Conservation (phyloP, 371 early-diverging fungal species). For the Capniomyces stellatus region DNA sequence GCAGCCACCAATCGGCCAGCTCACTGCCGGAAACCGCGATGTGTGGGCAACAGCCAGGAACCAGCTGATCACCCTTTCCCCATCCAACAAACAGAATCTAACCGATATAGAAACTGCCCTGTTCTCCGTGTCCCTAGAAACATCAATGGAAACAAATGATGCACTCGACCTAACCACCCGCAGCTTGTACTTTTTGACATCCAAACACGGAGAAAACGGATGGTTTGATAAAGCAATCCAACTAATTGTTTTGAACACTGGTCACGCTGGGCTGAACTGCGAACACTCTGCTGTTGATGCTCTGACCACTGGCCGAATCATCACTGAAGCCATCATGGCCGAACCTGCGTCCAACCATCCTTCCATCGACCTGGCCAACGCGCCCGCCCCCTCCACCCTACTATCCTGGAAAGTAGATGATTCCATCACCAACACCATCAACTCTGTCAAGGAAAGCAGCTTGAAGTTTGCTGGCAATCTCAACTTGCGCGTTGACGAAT, state of each 20-base stretch:
- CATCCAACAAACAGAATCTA: conserved; percentile 40
- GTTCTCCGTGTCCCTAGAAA: conserved; percentile 74
- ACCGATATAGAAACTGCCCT: conserved; percentile 57
- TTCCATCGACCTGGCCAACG: too few species aligned
- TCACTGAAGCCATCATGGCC: conserved; percentile 39
- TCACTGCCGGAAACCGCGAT: conserved; percentile 74
- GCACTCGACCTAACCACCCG: conserved; percentile 18
- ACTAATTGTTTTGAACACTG: conserved; percentile 65
- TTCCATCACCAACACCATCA: conserved; percentile 28
- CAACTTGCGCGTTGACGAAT: conserved; percentile 49
- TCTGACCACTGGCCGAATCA: conserved; percentile 60
- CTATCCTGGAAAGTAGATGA: conserved; percentile 42
- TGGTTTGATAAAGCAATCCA: conserved; percentile 93
- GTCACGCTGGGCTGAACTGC: conserved; percentile 82
- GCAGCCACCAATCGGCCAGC: conserved; percentile 47
- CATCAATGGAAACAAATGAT: conserved; percentile 29
- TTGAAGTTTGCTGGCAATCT: conserved; percentile 42
- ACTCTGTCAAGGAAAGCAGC: conserved; percentile 40
- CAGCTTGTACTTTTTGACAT: conserved; percentile 18
- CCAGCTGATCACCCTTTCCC: conserved; percentile 17
- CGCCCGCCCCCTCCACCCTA: too few species aligned
- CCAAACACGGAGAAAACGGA: conserved; percentile 52
- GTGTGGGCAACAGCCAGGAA: conserved; percentile 49
- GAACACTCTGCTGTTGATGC: conserved; percentile 91
- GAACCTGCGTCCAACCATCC: conserved; percentile 24